phyloP scores from a whole-genome alignment of 768 basidiomycete species.

The Albatrellus ellisii region DNA sequence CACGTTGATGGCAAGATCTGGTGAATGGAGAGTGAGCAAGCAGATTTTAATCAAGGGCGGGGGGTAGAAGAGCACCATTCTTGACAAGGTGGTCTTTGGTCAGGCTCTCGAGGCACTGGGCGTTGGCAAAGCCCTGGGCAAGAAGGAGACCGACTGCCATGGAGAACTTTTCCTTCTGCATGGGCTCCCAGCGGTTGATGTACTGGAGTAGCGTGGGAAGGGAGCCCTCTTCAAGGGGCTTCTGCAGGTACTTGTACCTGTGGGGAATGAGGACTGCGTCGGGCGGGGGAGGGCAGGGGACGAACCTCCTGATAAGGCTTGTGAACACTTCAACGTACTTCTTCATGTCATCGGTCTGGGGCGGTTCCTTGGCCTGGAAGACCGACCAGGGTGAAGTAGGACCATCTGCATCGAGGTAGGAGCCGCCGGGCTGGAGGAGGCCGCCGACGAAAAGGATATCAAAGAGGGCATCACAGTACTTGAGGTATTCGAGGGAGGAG shows the following conservation, averaged over 20 bases:
- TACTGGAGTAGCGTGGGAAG: constrained; percentile 82
- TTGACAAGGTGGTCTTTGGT: constrained; percentile 94
- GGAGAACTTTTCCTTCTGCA: constrained; percentile 74
- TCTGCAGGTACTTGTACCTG: constrained; percentile 99
- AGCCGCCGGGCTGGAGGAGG: constrained; percentile 92
- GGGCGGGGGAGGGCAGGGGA: constrained; percentile 1
- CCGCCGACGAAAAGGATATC: constrained; percentile 94
- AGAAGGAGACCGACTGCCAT: constrained; percentile 73
- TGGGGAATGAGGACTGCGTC: constrained; percentile 8
- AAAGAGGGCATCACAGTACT: constrained; percentile 95
- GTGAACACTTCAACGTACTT: constrained; percentile 90
- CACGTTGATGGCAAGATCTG: constrained; percentile 69
- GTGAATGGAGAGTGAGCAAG: background rate
- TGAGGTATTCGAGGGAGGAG: constrained; percentile 85
- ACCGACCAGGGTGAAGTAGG: constrained; percentile 83
- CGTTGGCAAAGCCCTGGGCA: constrained; percentile 69
- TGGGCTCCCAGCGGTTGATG: constrained; percentile 69
- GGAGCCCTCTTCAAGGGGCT: constrained; percentile 79
- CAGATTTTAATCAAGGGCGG: constrained; percentile 1
- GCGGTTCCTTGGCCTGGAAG: constrained; percentile 68
- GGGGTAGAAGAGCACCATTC: constrained; percentile 46
- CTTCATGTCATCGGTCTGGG: constrained; percentile 76
- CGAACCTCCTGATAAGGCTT: constrained; percentile 87
- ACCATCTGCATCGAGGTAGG: constrained; percentile 77
- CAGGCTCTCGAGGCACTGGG: constrained; percentile 66